These are phyloP conservation scores for Starmerella apicola DNA, from an alignment of 805 yeast genomes.

Conservation along the genomic window DNA sequence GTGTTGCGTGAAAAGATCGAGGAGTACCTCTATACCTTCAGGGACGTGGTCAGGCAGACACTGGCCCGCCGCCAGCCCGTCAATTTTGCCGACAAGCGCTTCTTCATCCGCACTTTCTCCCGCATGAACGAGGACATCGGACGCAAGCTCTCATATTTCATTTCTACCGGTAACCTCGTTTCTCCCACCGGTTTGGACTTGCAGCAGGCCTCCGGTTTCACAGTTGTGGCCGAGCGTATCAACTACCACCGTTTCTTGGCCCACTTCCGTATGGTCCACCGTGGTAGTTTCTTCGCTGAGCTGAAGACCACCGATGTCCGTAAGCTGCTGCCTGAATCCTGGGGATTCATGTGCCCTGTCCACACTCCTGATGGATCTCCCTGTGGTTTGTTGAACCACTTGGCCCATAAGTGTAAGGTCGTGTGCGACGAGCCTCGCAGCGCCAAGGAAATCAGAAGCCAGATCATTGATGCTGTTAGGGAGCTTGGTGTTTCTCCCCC, in stretches of 20 bases:
- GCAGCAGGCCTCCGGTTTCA: constrained; percentile 95
- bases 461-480: constrained; percentile 41
- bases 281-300: constrained; percentile 98
- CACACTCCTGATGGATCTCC: constrained; percentile 99
- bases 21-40: constrained; percentile 68
- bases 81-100: constrained; percentile 71
- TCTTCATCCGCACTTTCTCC: constrained; percentile 63
- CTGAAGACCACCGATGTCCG: constrained; percentile 95
- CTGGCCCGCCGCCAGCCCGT: constrained; percentile 66
- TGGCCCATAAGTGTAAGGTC: constrained; percentile 86
- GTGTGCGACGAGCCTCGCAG: constrained; percentile 38
- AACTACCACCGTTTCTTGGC: constrained; percentile 93
- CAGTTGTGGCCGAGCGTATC: constrained; percentile 97
- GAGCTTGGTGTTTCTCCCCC: constrained; percentile 66
- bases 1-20: constrained; percentile 92
- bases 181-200: constrained; percentile 95
- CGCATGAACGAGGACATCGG: constrained; percentile 90
- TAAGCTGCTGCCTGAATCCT: constrained; percentile 89
- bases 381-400: constrained; percentile 93
- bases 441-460: background rate
- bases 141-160: constrained; percentile 81
- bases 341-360: constrained; percentile 99
- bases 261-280: constrained; percentile 99
- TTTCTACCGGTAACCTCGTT: constrained; percentile 93
- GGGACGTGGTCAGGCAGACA: constrained; percentile 64